Percentiles rank a stretch among this genome's conserved stretches.
phyloP scores from a whole-genome alignment of 768 basidiomycete species.

The Leccinum fibrillosum region DNA sequence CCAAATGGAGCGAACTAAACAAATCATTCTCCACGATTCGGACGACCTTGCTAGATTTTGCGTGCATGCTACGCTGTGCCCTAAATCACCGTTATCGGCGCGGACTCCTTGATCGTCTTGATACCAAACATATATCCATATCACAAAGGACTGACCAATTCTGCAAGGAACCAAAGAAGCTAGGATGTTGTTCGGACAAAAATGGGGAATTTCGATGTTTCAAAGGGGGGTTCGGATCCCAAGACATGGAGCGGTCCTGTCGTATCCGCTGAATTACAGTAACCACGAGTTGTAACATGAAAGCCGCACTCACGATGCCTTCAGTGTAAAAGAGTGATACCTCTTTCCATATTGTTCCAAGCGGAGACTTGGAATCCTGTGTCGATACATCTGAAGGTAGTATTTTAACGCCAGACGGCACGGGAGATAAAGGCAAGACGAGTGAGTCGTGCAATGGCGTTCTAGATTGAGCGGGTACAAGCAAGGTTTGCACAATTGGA shows the following conservation, averaged over 20 bases:
- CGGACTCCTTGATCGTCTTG: neutral
- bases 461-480: slow-evolving; percentile 13
- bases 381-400: neutral
- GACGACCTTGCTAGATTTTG: slow-evolving; percentile 36
- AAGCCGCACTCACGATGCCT: slow-evolving; percentile 13
- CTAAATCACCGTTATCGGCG: slow-evolving; percentile 34
- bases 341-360: slow-evolving; percentile 19
- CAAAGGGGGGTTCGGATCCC: slow-evolving; percentile 50
- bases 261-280: slow-evolving; percentile 1
- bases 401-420: neutral
- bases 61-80: slow-evolving; percentile 43
- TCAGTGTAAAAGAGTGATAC: slow-evolving; percentile 2
- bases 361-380: neutral
- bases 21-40: slow-evolving; percentile 49
- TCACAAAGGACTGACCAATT: slow-evolving; percentile 46
- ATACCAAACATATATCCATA: neutral
- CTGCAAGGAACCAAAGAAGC: slow-evolving; percentile 53
- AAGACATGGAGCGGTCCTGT: slow-evolving; percentile 54
- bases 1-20: slow-evolving; percentile 50
- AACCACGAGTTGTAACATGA: neutral
- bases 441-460: neutral
- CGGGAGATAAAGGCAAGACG: neutral
- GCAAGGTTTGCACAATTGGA: slow-evolving; percentile 64
- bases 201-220: slow-evolving; percentile 47
- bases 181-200: slow-evolving; percentile 62